A percentile compares a stretch with the other conserved stretches of the same genome.
phyloP scores from a whole-genome alignment of 768 basidiomycete species.

The Mycena capillaripes region DNA sequence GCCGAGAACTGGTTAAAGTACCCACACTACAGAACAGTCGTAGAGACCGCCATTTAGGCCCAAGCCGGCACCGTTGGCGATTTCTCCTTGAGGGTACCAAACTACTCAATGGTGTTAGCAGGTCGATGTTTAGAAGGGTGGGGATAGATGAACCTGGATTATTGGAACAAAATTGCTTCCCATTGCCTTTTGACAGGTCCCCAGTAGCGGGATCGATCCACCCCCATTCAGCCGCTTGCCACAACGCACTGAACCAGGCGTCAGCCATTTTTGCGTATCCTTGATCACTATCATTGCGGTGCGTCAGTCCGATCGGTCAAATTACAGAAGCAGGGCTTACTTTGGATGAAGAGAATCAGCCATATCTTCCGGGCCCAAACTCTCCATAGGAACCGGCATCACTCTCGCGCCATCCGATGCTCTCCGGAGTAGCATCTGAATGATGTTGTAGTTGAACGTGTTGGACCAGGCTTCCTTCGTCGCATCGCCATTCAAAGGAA shows the following conservation, averaged over 20 bases:
- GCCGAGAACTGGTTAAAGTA: no score
- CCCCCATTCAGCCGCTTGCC: conserved; percentile 12
- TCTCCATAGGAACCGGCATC: conserved; percentile 2
- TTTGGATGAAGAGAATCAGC: conserved; percentile 11
- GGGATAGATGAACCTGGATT: not conserved
- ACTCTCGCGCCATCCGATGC: not conserved
- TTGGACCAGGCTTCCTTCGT: not conserved
- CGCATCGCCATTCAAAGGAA: conserved; percentile 9
- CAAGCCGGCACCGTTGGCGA: conserved; percentile 17
- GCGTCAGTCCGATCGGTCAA: no score
- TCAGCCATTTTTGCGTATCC: conserved; percentile 15
- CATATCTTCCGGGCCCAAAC: conserved; percentile 7
- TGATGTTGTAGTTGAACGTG: conserved; percentile 3
- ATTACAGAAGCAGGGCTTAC: not conserved
- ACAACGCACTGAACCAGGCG: conserved; percentile 14
- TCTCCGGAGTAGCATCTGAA: conserved; percentile 4
- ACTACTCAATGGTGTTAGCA: no score
- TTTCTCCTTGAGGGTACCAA: conserved; percentile 11
- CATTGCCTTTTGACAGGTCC: not conserved
- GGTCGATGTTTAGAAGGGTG: no score
- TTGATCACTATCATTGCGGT: not conserved
- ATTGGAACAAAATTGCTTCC: not conserved
- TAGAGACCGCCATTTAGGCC: conserved; percentile 10
- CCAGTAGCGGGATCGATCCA: conserved; percentile 18
- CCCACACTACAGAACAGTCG: conserved; percentile 2